Conservation (phyloP, 2,329 filamentous ascomycete genomes). For the Chaetomiaceae sp. region DNA sequence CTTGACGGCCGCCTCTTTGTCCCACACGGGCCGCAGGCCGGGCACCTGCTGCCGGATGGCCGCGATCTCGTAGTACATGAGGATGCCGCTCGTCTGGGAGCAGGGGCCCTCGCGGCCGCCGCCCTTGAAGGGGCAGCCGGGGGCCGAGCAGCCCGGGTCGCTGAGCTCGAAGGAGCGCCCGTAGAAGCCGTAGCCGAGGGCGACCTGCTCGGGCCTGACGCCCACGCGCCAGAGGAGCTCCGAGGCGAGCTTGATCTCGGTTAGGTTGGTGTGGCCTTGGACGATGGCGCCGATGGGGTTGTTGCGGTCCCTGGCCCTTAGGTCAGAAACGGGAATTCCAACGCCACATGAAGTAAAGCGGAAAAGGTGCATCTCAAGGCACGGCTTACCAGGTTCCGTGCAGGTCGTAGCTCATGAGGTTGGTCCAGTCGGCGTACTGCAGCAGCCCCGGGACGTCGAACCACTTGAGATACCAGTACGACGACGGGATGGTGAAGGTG, state of each 20-base stretch:
- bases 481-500: constrained; percentile 26
- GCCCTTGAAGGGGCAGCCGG: constrained; percentile 31
- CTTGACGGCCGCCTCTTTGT: constrained; percentile 32
- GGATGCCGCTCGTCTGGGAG: constrained; percentile 18
- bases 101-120: constrained; percentile 30
- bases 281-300: constrained; percentile 31
- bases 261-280: constrained; percentile 43
- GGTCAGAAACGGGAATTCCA: too few relatives aligned
- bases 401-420: constrained; percentile 41
- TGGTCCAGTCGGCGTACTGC: constrained; percentile 37
- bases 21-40: constrained; percentile 17
- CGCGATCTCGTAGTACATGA: constrained; percentile 27
- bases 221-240: constrained; percentile 46
- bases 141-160: constrained; percentile 25
- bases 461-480: constrained; percentile 30
- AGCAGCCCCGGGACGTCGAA: constrained; percentile 26
- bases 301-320: constrained; percentile 23
- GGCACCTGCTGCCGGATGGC: too few relatives aligned
- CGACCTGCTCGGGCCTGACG: constrained; percentile 38
- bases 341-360: too few relatives aligned
- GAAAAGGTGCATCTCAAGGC: too few relatives aligned
- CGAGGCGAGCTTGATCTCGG: constrained; percentile 41
- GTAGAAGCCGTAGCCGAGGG: constrained; percentile 44
- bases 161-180: constrained; percentile 28
- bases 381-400: constrained; percentile 41